Percentiles rank a stretch among this genome's conserved stretches.
These are phyloP conservation scores for Backusella sp. DNA, from an alignment of 192 early-diverging fungal species.

Conservation along the genomic window DNA sequence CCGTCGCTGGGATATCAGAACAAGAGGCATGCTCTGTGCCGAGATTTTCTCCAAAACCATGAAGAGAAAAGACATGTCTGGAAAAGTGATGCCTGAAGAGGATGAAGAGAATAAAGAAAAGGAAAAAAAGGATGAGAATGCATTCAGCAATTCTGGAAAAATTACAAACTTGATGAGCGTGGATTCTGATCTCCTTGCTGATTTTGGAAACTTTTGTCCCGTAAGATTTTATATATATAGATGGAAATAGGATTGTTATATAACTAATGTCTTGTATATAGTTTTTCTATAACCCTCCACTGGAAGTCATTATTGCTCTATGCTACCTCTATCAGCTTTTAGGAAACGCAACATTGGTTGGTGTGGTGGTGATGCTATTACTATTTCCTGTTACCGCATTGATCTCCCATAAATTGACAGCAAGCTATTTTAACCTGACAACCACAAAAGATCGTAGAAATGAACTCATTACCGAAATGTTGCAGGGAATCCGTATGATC, in stretches of 20 bases:
- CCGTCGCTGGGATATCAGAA: constrained; percentile 42
- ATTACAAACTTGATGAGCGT: constrained; percentile 61
- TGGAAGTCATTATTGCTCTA: constrained; percentile 52
- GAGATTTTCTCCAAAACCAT: constrained; percentile 64
- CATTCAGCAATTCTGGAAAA: constrained; percentile 44
- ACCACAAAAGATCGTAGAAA: constrained; percentile 61
- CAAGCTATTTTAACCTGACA: constrained; percentile 40
- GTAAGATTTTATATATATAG: constrained; percentile 8
- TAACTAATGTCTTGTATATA: neutral
- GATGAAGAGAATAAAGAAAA: constrained; percentile 18
- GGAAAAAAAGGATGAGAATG: constrained; percentile 20
- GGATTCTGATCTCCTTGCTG: constrained; percentile 52
- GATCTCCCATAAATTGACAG: constrained; percentile 20
- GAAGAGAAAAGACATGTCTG: constrained; percentile 57
- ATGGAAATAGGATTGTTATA: neutral
- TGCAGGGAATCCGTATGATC: constrained; percentile 48
- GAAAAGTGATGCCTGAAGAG: constrained; percentile 37
- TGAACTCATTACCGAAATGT: constrained; percentile 59
- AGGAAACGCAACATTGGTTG: constrained; percentile 37
- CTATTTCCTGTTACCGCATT: constrained; percentile 36
- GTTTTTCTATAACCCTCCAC: constrained; percentile 50
- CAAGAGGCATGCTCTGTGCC: constrained; percentile 54
- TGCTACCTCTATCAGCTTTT: constrained; percentile 59
- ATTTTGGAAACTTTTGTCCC: constrained; percentile 40
- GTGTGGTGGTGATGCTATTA: constrained; percentile 37